Evolutionary conservation across 257 asterid species (phyloP), one percentile per base, ranked within the genome.

Genomic region (Solanum raphanifolium): DNA sequence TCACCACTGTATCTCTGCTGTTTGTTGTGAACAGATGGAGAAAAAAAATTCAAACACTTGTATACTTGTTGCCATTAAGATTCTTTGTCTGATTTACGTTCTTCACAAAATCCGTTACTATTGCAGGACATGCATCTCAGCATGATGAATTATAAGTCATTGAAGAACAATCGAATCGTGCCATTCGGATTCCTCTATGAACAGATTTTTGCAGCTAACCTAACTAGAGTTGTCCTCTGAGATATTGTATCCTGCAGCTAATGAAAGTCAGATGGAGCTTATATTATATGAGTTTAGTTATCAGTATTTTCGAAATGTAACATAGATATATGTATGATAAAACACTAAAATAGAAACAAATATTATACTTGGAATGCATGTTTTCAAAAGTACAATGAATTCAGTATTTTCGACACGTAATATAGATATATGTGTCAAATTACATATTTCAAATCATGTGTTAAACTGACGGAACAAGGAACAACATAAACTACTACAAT

Each of bases 81-180:
- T 38, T 46, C 34, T 72, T 0, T 27, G 32, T n/a, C 72, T 65
- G 72, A 65, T 65, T 65, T 11, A 62, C 32, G 7, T 18, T 52
- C 23, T 35, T 74, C 73, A 58, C 72, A 20, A 69, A 46, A 68
- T 78, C 35, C n/a, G 25, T 85, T 83, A 27, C 88, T 84, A 84
- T 78, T 86, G 93, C 95, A 94, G 98, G 91, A 65, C 41, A 60
- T 69, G 89, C 85, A 87, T 79, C 93, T 12, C 89, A 69, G 84
- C 96, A 94, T 90, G 98, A 93, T n/a, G 98, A 94, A 90, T 88
- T 95, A 83, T 95, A 87, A 90, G 88, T 73, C 68, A 52, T 68
- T 9, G 20, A 55, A 82, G 83, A 68, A 69, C 84, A 23, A 58
- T 29, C 9, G 84, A 23, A 72, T 29, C 13, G 10, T 58, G 25